Evolutionary conservation across 2,329 filamentous ascomycete genomes (phyloP).

Genomic region (Ascochyta viciae-villosae): DNA sequence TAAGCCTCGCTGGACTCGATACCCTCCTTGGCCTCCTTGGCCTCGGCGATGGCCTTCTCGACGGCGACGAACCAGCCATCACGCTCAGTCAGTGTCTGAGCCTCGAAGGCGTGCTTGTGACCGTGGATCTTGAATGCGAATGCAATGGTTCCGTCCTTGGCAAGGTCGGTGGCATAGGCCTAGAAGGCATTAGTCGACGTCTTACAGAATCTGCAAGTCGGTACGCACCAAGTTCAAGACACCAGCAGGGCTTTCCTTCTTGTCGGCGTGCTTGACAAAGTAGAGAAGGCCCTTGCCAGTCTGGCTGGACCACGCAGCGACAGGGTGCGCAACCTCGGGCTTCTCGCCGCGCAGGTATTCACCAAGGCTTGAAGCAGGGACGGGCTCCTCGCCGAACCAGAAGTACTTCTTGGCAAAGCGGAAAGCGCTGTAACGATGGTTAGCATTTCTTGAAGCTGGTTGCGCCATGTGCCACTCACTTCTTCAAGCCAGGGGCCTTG

Average conservation of each 20-base stretch:
- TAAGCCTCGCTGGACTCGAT: conserved; percentile 83
- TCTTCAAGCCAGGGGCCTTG: conserved; percentile 88
- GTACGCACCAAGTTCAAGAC: conserved; percentile 82
- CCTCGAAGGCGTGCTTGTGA: conserved; percentile 95
- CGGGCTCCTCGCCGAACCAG: conserved; percentile 67
- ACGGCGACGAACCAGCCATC: conserved; percentile 90
- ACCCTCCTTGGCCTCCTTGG: conserved; percentile 77
- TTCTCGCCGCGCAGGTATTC: conserved; percentile 90
- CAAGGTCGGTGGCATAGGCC: conserved; percentile 74
- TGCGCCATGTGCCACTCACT: conserved; percentile 66
- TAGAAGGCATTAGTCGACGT: conserved; percentile 50
- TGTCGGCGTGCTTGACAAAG: conserved; percentile 81
- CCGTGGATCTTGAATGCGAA: conserved; percentile 86
- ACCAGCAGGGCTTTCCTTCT: conserved; percentile 81
- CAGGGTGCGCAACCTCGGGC: conserved; percentile 76
- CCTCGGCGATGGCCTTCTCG: conserved; percentile 66
- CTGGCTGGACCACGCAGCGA: conserved; percentile 87
- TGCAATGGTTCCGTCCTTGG: conserved; percentile 77
- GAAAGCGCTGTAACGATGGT: conserved; percentile 70
- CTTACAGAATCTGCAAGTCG: not conserved
- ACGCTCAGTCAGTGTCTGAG: conserved; percentile 60
- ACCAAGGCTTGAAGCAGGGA: conserved; percentile 76
- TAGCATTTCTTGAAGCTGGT: conserved; percentile 12
- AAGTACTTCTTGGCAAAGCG: conserved; percentile 94
- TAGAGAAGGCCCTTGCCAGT: conserved; percentile 96